Base-by-base conservation (phyloP, 108 stramenopile species). In the Parietichytrium sp. region DNA sequence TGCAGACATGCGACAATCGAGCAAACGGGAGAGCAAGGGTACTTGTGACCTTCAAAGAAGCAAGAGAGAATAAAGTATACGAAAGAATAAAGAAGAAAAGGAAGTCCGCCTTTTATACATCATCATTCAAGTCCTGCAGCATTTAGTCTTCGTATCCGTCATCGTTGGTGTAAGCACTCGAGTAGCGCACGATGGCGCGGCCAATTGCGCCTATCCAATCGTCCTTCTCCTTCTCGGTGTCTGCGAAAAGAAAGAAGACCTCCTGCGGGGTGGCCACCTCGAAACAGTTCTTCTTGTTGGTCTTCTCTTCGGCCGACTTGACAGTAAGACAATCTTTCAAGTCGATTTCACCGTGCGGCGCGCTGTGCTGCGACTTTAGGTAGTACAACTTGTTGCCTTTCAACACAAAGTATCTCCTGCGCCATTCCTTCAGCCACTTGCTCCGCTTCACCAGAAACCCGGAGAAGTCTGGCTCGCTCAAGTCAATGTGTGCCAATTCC, bases 161-260 rank as follows among this genome's bases (percentile, higher is more conserved):
- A 53, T 81, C 86, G 83, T 54, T 77, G 48, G 82, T 88, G 83
- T 51, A 84, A 10, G 91, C 90, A 81, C 83, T 83, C 12, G 87
- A 87, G 12, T 84, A 95, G 31, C 96, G 94, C 8, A 99, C 98
- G 83, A 99, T 99, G n/a, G 97, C 93, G 54, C 94, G 93, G 31
- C 98, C 98, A 12, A 98, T 95, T 15, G 94, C 93, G 4, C 98
- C 98, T 83, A 99, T 99, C 98, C 98, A 99, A 83, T 98, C 97
- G 81, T 99, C 98, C 87, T 99, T 99, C 83, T 96, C 96, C 84
- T 96, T 95, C 87, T 98, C 97, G 18, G 95, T 96, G 84, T 97
- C 97, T 61, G 98, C 98, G 87, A 94, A 99, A 79, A 98, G 86
- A 50, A 96, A 85, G 89, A 91, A 99, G 12, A 94, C 96, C 13